Conservation (phyloP, 306 rosid species). For the Cyamopsis tetragonoloba region DNA sequence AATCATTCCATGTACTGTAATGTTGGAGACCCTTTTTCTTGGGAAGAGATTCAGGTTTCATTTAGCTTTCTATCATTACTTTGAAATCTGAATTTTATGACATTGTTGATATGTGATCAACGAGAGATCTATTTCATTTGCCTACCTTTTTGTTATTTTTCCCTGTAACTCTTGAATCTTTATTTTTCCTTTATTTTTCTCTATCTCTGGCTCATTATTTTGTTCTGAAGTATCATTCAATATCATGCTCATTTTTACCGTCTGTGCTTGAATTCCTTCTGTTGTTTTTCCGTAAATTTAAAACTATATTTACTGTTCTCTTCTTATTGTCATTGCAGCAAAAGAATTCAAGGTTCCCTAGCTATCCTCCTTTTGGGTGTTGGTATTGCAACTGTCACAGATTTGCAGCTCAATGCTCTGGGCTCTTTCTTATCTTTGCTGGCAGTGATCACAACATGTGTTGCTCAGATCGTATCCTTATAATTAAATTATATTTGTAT, state of each 20-base stretch:
- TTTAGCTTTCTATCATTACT: constrained; percentile 10
- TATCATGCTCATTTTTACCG: neutral
- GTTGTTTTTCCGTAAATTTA: constrained; percentile 8
- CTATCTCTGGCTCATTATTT: neutral
- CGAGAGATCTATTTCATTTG: neutral
- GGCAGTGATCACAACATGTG: constrained; percentile 85
- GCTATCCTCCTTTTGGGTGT: constrained; percentile 79
- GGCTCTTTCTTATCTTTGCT: constrained; percentile 83
- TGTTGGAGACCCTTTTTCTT: constrained; percentile 91
- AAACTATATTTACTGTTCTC: constrained; percentile 20
- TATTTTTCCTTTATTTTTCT: neutral
- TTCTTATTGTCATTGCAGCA: constrained; percentile 54
- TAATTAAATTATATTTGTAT: constrained; percentile 4
- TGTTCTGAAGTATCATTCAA: neutral
- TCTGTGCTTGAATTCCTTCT: neutral
- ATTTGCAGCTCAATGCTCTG: constrained; percentile 83
- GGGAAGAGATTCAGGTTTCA: constrained; percentile 86
- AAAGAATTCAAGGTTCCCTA: constrained; percentile 77
- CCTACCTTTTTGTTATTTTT: neutral
- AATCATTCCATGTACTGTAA: constrained; percentile 95
- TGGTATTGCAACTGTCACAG: constrained; percentile 93
- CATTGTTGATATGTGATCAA: constrained; percentile 1
- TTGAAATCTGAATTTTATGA: neutral
- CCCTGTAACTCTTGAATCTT: neutral
- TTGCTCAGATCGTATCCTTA: constrained; percentile 98